Evolutionary conservation across 78 protist genomes (phyloP).

Genomic region (Dictyostelium purpureum): DNA sequence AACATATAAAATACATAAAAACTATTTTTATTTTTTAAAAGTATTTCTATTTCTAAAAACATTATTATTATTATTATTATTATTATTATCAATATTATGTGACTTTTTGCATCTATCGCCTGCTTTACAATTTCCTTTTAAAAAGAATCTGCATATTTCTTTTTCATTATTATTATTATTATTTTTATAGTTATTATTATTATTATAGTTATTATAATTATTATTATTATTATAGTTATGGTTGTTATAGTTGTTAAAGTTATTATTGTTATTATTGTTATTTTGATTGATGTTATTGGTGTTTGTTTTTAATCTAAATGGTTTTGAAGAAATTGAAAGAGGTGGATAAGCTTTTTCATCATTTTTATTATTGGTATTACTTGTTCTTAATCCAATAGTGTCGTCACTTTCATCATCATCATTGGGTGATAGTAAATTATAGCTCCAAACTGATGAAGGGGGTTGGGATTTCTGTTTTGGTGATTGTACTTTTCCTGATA

Average conservation of each 20-base stretch:
- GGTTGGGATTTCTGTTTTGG: no score
- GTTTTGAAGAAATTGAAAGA: neutral
- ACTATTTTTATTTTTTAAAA: no score
- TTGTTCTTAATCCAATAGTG: neutral
- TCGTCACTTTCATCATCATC: neutral
- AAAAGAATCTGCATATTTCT: neutral
- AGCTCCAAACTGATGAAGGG: conserved; percentile 14
- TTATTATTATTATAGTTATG: neutral
- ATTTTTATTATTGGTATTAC: no score
- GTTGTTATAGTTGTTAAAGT: neutral
- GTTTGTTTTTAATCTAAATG: neutral
- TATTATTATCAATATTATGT: no score
- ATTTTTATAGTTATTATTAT: neutral
- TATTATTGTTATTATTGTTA: neutral
- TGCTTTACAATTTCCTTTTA: neutral
- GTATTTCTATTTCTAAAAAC: no score
- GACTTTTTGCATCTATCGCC: neutral
- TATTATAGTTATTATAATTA: neutral
- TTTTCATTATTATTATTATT: neutral
- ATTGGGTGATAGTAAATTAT: neutral
- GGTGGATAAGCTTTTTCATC: neutral
- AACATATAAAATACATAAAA: no score
- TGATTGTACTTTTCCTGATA: no score
- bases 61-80: no score
- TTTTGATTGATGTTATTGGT: neutral